phyloP scores from a whole-genome alignment of 2,329 filamentous ascomycete genomes.

The Aspergillus fructus region DNA sequence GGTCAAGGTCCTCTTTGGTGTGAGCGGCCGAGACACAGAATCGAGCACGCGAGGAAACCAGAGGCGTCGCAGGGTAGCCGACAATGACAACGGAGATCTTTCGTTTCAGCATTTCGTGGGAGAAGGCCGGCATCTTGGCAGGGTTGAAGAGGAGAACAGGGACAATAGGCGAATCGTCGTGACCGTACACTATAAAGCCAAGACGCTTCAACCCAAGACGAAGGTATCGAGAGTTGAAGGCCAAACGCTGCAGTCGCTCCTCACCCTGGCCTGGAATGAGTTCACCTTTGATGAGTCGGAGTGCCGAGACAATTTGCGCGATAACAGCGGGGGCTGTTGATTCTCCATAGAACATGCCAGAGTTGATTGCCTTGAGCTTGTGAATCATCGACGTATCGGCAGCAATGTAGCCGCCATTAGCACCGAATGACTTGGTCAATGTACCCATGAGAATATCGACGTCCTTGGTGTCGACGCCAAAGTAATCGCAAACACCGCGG shows the following conservation, averaged over 20 bases:
- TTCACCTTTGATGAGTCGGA: constrained; percentile 87
- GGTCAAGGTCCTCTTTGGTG: constrained; percentile 97
- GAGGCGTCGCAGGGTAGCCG: constrained; percentile 91
- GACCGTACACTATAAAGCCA: constrained; percentile 93
- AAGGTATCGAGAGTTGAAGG: constrained; percentile 98
- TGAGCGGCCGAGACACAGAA: constrained; percentile 96
- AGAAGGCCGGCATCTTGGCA: constrained; percentile 98
- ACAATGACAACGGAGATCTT: constrained; percentile 98
- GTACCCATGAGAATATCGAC: constrained; percentile 98
- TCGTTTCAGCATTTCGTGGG: constrained; percentile 95
- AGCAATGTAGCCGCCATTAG: constrained; percentile 93
- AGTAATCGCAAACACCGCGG: constrained; percentile 96
- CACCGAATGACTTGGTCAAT: constrained; percentile 95
- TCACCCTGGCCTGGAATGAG: constrained; percentile 87
- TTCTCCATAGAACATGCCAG: constrained; percentile 83
- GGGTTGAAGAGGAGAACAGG: constrained; percentile 94
- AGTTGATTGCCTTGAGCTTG: constrained; percentile 82
- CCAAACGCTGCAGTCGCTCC: constrained; percentile 90
- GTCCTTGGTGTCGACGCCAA: constrained; percentile 80
- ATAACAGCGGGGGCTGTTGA: constrained; percentile 83
- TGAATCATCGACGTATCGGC: constrained; percentile 88
- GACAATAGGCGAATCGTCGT: constrained; percentile 97
- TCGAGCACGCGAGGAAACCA: constrained; percentile 89
- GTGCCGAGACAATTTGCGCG: constrained; percentile 82
- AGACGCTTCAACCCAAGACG: constrained; percentile 94